Evolutionary conservation across 192 early-diverging fungal genomes (phyloP), one percentile per base, ranked within the genome.

Genomic region (Backusella circina): DNA sequence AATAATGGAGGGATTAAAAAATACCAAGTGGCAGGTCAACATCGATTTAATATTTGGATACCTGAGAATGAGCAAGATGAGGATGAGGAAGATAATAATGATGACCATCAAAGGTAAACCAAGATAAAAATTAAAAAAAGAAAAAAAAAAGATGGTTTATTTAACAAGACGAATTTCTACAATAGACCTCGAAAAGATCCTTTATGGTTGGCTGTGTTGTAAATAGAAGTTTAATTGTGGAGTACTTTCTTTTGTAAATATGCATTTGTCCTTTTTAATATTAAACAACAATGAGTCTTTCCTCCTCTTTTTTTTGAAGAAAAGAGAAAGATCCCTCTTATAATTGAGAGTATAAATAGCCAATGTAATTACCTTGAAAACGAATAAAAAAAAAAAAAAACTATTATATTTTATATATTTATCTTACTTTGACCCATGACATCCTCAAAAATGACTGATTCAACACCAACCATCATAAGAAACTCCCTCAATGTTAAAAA

Each of bases 1-100:
- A 61, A 28, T 28, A 61, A 28, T 28, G 9, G 23, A 13, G 54
- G 2, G 28, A 28, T 28, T 61, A 61, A 61, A 28, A 61, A 61
- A 61, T 61, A 70, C 28, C 69, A 41, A 31, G 26, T 30, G 5
- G 26, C 38, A 28, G 69, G n/a, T 28, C 15, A 15, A 10, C 69
- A 47, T 26, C 23, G 69, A 70, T 70, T 70, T 47, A 70, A 70
- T 47, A 41, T 47, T 28, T 70, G 69, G 69, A 28, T 70, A 28
- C 69, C 69, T 30, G 69, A 47, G 44, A 30, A 39, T 41, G 37
- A 39, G 3, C 15, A 13, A 30, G 69, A 70, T 16, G 69, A 70
- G 7, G 26, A 30, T 18, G 39, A 41, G 2, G 69, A 70, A 1
- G 69, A 70, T 5, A 18, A 67, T 67, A 21, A 31, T 32, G 69